A percentile compares a stretch with the other conserved stretches of the same genome.
These are phyloP conservation scores for Microstroma glucosiphilum DNA, from an alignment of 1,284 basidiomycete species.

Conservation along the genomic window DNA sequence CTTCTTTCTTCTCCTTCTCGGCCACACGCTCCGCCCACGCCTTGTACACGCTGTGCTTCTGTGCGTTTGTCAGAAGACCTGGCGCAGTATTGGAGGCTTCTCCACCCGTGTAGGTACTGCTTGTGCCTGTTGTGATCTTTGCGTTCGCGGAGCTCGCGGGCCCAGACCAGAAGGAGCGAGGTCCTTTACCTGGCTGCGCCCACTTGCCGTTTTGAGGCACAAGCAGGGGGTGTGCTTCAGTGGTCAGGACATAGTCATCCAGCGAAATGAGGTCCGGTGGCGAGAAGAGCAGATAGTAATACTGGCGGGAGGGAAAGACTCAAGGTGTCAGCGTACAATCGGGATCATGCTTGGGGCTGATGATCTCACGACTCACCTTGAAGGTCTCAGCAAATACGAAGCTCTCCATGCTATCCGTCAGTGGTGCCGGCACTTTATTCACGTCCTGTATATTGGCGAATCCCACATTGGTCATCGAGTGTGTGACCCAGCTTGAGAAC, in stretches of 20 bases:
- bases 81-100: conserved; percentile 22
- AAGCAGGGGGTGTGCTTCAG: conserved; percentile 51
- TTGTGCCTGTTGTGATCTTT: conserved; percentile 10
- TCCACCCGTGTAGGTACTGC: conserved; percentile 34
- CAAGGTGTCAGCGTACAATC: not conserved
- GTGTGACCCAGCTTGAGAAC: conserved; percentile 57
- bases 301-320: conserved; percentile 6
- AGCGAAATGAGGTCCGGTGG: conserved; percentile 56
- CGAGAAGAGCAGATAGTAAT: conserved; percentile 53
- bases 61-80: conserved; percentile 40
- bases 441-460: conserved; percentile 54
- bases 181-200: conserved; percentile 29
- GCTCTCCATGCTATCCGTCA: conserved; percentile 54
- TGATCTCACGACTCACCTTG: conserved; percentile 54
- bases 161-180: conserved; percentile 28
- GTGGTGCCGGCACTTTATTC: conserved; percentile 35
- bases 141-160: conserved; percentile 8
- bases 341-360: conserved; percentile 36
- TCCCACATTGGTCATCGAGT: conserved; percentile 51
- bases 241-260: conserved; percentile 59
- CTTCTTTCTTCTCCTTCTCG: not conserved
- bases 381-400: conserved; percentile 59
- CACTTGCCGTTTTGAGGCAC: conserved; percentile 34
- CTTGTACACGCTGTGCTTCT: conserved; percentile 33
- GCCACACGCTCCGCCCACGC: conserved; percentile 20